These are phyloP conservation scores for Peniophora sp. DNA, from an alignment of 1,284 basidiomycete species.

Conservation along the genomic window DNA sequence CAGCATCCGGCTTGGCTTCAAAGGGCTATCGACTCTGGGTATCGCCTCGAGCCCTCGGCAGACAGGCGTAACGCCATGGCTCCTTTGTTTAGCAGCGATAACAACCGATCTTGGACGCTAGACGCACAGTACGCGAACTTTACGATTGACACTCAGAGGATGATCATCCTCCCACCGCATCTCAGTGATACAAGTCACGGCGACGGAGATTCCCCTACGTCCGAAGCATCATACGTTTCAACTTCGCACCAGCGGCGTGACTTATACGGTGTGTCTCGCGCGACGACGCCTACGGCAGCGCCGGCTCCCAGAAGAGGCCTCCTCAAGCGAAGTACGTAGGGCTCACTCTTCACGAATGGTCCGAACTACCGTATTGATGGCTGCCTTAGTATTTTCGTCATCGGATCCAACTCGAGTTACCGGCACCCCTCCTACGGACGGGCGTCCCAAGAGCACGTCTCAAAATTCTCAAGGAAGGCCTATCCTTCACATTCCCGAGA, in stretches of 20 bases:
- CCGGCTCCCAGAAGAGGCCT: neutral
- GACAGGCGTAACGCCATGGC: too few species aligned
- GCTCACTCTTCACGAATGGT: neutral
- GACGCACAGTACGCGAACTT: too few species aligned
- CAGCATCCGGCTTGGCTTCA: too few species aligned
- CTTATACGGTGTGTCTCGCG: neutral
- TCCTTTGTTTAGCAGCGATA: too few species aligned
- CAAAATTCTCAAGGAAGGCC: neutral
- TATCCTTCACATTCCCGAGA: neutral
- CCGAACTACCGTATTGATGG: neutral
- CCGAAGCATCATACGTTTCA: neutral
- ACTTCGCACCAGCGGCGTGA: neutral
- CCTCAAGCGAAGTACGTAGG: neutral
- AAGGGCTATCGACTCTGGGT: too few species aligned
- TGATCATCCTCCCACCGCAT: neutral
- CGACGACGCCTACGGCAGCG: neutral
- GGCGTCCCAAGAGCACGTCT: neutral
- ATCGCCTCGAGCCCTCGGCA: too few species aligned
- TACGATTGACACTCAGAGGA: too few species aligned
- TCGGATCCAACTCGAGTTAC: neutral
- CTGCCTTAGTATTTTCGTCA: neutral
- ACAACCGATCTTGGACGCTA: too few species aligned
- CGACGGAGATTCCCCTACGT: neutral
- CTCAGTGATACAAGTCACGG: neutral
- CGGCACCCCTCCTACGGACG: neutral